A percentile compares a stretch with the other conserved stretches of the same genome.
These are phyloP conservation scores for Crucihimalaya himalaica DNA, from an alignment of 345 rosid genomes.

Conservation along the genomic window DNA sequence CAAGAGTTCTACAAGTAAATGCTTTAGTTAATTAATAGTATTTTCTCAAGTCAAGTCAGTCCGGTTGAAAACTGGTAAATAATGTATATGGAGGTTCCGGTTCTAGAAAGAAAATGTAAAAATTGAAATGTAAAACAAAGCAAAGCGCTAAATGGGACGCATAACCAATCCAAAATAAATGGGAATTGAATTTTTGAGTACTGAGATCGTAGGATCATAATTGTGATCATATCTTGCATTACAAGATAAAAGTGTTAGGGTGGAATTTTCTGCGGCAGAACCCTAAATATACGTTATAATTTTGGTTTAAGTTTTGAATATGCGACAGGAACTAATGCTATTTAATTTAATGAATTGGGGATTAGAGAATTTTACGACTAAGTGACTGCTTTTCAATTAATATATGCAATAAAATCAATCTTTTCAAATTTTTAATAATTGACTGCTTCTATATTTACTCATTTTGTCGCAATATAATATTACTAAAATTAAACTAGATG, in stretches of 20 bases:
- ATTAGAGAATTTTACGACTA: not conserved
- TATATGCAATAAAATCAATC: too few relatives aligned
- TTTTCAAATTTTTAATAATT: not conserved
- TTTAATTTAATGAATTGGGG: not conserved
- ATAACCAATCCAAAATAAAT: not conserved
- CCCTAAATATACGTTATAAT: not conserved
- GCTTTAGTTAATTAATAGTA: not conserved
- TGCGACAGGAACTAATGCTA: not conserved
- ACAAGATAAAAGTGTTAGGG: not conserved
- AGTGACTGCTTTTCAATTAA: too few relatives aligned
- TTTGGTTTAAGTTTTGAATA: not conserved
- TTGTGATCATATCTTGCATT: not conserved
- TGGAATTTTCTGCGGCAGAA: not conserved
- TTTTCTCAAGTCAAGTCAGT: not conserved
- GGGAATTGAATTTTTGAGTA: not conserved
- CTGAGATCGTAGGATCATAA: not conserved
- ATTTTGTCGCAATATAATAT: too few relatives aligned
- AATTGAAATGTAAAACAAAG: not conserved
- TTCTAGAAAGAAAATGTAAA: not conserved
- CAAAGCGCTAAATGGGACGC: not conserved
- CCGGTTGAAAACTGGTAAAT: not conserved
- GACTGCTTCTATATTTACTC: not conserved
- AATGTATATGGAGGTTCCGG: not conserved
- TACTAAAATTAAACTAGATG: not conserved
- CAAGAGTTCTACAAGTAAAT: conserved; percentile 14